A percentile compares a stretch with the other conserved stretches of the same genome.
Conservation (phyloP, 176 grass and related monocot species). For the Cocos nucifera region DNA sequence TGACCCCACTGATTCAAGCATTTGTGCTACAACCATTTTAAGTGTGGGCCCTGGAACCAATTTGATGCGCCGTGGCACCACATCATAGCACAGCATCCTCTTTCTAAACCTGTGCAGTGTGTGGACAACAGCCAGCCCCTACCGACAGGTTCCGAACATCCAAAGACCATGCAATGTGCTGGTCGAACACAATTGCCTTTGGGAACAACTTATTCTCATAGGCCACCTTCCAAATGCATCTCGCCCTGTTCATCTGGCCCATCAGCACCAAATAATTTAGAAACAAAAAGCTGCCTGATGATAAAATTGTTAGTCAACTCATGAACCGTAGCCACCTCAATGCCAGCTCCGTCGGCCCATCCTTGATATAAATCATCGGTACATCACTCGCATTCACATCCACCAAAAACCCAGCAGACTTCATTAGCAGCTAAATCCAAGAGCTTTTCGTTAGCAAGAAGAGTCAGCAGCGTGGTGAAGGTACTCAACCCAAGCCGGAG, state of each 20-base stretch:
- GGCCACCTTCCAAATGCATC: constrained; percentile 87
- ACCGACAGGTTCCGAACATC: too few relatives aligned
- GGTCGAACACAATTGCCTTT: constrained; percentile 95
- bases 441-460: constrained; percentile 77
- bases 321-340: constrained; percentile 87
- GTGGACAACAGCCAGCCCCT: too few relatives aligned
- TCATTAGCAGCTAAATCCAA: constrained; percentile 95
- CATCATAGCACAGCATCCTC: too few relatives aligned
- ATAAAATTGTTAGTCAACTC: constrained; percentile 97
- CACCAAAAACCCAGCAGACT: constrained; percentile 68
- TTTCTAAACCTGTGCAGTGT: too few relatives aligned
- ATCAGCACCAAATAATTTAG: constrained; percentile 90
- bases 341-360: constrained; percentile 66
- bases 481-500: constrained; percentile 73
- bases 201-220: constrained; percentile 93
- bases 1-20: too few relatives aligned
- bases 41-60: too few relatives aligned
- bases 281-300: constrained; percentile 84
- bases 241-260: constrained; percentile 95
- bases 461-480: constrained; percentile 61
- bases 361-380: constrained; percentile 94
- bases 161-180: constrained; percentile 95
- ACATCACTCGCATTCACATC: constrained; percentile 80
- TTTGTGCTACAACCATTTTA: too few relatives aligned
- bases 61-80: too few relatives aligned